Evolutionary conservation across 2,329 filamentous ascomycete species (phyloP).

Genomic region (Venturia effusa): DNA sequence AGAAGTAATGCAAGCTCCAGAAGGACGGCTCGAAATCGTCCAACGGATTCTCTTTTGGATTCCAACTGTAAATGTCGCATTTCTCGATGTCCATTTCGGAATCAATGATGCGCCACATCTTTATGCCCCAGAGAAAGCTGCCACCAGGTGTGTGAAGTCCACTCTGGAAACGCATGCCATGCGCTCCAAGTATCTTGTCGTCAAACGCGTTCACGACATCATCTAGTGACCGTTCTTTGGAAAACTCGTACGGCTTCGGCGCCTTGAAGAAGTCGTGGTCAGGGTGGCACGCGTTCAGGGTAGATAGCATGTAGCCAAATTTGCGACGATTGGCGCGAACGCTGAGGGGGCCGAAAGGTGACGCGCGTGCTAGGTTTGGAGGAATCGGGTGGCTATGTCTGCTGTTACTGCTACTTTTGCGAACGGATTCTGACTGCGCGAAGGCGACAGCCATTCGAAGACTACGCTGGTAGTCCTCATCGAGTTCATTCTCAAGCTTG

Average conservation of each 20-base stretch:
- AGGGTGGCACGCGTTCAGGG: constrained; percentile 86
- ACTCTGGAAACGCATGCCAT: constrained; percentile 21
- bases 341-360: constrained; percentile 82
- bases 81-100: constrained; percentile 88
- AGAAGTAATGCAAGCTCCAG: constrained; percentile 94
- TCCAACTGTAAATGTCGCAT: constrained; percentile 82
- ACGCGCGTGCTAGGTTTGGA: constrained; percentile 72
- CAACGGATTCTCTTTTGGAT: constrained; percentile 81
- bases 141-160: constrained; percentile 33
- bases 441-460: constrained; percentile 35
- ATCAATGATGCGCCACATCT: constrained; percentile 87
- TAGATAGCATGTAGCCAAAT: constrained; percentile 93
- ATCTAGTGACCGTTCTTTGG: constrained; percentile 67
- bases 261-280: constrained; percentile 97
- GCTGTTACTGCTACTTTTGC: constrained; percentile 54
- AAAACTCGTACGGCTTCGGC: constrained; percentile 80
- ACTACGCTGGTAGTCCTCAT: constrained; percentile 81
- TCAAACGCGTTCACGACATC: constrained; percentile 81
- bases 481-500: constrained; percentile 82
- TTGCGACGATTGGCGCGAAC: constrained; percentile 82
- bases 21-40: constrained; percentile 89
- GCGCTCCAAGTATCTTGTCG: constrained; percentile 68
- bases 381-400: constrained; percentile 73
- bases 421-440: neutral
- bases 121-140: constrained; percentile 66